Evolutionary conservation across 495 filamentous ascomycete species (phyloP).

Genomic region (Trypethelium eluteriae): DNA sequence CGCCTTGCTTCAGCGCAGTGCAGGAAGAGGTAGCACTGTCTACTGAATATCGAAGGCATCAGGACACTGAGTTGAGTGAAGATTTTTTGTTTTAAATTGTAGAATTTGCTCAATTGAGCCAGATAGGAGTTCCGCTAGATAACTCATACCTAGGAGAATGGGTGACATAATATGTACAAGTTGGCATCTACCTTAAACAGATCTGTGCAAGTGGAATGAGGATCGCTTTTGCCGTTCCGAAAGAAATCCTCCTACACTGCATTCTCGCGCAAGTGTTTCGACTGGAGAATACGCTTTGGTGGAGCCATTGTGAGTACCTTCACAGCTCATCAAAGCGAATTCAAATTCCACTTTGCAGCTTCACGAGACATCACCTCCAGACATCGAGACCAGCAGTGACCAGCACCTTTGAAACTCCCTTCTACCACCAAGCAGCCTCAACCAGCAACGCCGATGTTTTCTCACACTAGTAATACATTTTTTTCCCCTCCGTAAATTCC

Average conservation of each 20-base stretch:
- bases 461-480: slow-evolving; percentile 1
- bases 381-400: neutral
- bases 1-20: too few species aligned
- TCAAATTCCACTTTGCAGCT: neutral
- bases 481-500: too few species aligned
- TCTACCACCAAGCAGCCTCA: neutral
- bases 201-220: neutral
- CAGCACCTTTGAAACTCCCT: slow-evolving; percentile 3
- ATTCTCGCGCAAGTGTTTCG: neutral
- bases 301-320: too few species aligned
- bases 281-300: neutral
- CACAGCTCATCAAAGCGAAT: neutral
- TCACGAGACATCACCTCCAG: neutral
- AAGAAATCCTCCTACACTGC: neutral
- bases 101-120: neutral
- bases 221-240: too few species aligned
- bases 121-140: neutral
- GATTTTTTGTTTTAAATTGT: neutral
- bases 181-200: neutral
- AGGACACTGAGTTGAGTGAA: neutral
- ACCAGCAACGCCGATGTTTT: neutral
- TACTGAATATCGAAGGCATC: too few species aligned
- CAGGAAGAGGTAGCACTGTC: too few species aligned
- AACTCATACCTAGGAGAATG: neutral
- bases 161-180: neutral